Base-by-base conservation (phyloP, 345 rosid species). In the Eucalyptus erythrocorys region DNA sequence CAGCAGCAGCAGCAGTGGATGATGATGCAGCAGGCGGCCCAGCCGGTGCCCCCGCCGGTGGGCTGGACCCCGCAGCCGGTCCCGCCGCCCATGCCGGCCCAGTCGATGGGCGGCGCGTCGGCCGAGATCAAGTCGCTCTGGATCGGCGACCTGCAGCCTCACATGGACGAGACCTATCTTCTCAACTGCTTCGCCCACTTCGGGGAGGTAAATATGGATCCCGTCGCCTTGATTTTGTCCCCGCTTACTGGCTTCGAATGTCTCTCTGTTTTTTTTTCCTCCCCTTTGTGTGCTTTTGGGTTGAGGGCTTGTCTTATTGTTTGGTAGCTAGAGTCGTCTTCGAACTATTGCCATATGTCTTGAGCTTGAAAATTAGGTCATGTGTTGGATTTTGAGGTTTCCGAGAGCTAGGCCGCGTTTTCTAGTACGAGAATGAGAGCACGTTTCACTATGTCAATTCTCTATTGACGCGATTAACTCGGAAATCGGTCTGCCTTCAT, bases 121-220 rank as follows among this genome's bases (percentile, higher is more conserved):
- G 87, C 26, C 15, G 90, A 88, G 87, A 87, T 88, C 85, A 88
- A 88, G 90, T 95, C 98, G 24, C 90, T 98, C 88, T 98, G 99
- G 99, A 96, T 98, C 90, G 99, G 99, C 22, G 99, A 97, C 91
- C 88, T 96, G 89, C 98, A 94, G 94, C 97, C 92, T 13, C 95
- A 98, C 96, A 98, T 98, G 99, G 99, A 98, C 61, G 99, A 98
- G 91, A 92, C 37, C 92, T 98, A 98, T 88, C 95, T 98, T 87
- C 76, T 90, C 88, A 91, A 40, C 90, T 89, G 93, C 90, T 98
- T 97, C 82, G 87, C 94, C 57, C 82, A 85, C 49, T 93, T 96
- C 16, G 95, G 96, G 81, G 98, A 96, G 97, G 99, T 96, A 94
- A 88, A 40, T 4, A 24, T 21, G 32, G 64, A 32, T 42, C 30